These are phyloP conservation scores for Diaporthe humulicola DNA, from an alignment of 2,329 filamentous ascomycete genomes.

Conservation along the genomic window DNA sequence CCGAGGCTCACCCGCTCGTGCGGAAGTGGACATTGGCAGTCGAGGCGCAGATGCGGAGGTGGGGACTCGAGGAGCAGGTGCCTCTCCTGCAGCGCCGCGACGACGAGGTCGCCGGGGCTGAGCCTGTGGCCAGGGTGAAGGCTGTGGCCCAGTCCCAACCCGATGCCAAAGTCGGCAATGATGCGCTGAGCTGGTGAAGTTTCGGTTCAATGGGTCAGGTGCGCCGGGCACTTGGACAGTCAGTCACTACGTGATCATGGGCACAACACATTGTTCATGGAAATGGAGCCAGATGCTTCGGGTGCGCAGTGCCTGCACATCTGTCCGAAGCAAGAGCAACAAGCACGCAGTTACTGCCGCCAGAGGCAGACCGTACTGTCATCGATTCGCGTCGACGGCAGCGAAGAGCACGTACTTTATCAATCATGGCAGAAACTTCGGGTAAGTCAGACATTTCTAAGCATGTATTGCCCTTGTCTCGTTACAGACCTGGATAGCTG, in stretches of 20 bases:
- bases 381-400: background rate
- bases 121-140: slow-evolving; percentile 39
- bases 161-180: slow-evolving; percentile 37
- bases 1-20: slow-evolving; percentile 76
- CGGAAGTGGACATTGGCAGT: slow-evolving; percentile 69
- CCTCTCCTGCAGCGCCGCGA: slow-evolving; percentile 36
- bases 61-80: slow-evolving; percentile 43
- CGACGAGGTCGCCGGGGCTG: slow-evolving; percentile 32
- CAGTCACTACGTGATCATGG: background rate
- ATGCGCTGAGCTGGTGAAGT: slow-evolving; percentile 46
- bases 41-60: slow-evolving; percentile 55
- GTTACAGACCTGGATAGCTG: background rate
- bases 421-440: background rate
- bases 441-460: background rate
- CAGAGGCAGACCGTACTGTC: background rate
- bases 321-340: background rate
- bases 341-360: background rate
- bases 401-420: background rate
- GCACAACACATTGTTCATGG: too few species aligned
- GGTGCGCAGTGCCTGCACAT: background rate
- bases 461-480: background rate
- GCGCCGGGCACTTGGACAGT: background rate
- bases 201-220: background rate
- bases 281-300: background rate
- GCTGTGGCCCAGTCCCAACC: slow-evolving; percentile 20